Evolutionary conservation across 768 basidiomycete genomes (phyloP).

Genomic region (Sistotremastrum niveocremeum): DNA sequence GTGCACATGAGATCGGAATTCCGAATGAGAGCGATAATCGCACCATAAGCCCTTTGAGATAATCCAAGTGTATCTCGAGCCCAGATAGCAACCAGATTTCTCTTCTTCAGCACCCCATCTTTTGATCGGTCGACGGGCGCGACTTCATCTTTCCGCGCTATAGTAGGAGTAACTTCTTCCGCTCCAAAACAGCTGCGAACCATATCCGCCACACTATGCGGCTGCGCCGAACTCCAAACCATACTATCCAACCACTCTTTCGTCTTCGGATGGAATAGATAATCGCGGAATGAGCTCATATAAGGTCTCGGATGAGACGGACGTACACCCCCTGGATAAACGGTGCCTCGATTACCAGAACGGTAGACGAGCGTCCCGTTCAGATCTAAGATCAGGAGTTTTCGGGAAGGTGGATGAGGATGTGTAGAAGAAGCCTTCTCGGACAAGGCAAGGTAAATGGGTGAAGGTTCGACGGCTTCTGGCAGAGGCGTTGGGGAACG

Average conservation of each 20-base stretch:
- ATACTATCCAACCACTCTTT: slow-evolving; percentile 9
- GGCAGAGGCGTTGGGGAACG: slow-evolving; percentile 2
- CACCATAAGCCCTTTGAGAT: slow-evolving; percentile 9
- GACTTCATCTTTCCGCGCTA: not conserved
- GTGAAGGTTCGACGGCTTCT: slow-evolving; percentile 15
- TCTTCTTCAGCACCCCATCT: no score
- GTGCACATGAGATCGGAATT: not conserved
- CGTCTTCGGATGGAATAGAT: slow-evolving; percentile 5
- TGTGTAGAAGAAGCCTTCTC: slow-evolving; percentile 15
- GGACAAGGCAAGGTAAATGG: slow-evolving; percentile 23
- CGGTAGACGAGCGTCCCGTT: slow-evolving; percentile 65
- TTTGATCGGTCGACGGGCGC: no score
- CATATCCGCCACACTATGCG: slow-evolving; percentile 11
- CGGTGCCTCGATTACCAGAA: slow-evolving; percentile 23
- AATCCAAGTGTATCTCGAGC: slow-evolving; percentile 17
- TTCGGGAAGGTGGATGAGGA: slow-evolving; percentile 25
- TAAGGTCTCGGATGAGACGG: slow-evolving; percentile 2
- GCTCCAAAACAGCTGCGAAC: slow-evolving; percentile 1
- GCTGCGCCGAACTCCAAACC: slow-evolving; percentile 18
- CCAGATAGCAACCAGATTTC: slow-evolving; percentile 9
- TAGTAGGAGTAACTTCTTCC: not conserved
- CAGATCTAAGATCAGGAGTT: slow-evolving; percentile 62
- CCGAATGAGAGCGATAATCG: not conserved
- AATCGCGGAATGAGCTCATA: slow-evolving; percentile 4
- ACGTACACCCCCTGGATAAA: slow-evolving; percentile 8